Conservation (phyloP, 106 monocot genomes). For the Cymbidium sinense region DNA sequence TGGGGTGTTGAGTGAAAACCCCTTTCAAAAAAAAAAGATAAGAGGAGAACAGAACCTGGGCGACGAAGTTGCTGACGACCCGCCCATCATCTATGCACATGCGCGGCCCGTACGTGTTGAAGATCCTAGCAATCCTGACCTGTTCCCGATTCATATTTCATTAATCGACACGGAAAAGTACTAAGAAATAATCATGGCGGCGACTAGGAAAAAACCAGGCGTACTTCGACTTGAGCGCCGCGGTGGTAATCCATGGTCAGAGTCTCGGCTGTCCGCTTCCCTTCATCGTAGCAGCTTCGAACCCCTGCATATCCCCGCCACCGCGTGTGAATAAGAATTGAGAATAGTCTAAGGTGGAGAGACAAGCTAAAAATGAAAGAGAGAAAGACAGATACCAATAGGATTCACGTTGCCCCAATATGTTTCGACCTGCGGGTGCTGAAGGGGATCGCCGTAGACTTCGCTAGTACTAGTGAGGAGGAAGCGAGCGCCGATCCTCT, state of each 20-base stretch:
- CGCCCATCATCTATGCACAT: conserved; percentile 96
- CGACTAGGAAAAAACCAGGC: background rate
- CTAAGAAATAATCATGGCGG: background rate
- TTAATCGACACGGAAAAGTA: background rate
- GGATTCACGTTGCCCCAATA: conserved; percentile 99
- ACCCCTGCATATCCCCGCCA: conserved; percentile 40
- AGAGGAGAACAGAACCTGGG: conserved; percentile 44
- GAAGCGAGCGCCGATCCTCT: conserved; percentile 79
- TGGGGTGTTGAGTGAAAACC: too few species aligned
- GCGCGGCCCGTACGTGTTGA: conserved; percentile 93
- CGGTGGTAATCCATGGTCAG: conserved; percentile 97
- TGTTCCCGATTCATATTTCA: conserved; percentile 6
- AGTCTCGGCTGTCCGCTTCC: conserved; percentile 90
- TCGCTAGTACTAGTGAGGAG: conserved; percentile 95
- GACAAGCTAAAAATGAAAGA: background rate
- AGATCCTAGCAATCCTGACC: conserved; percentile 92
- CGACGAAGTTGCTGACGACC: conserved; percentile 90
- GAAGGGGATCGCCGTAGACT: conserved; percentile 88
- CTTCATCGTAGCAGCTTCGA: conserved; percentile 92
- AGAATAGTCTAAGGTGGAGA: background rate
- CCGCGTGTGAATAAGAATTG: background rate
- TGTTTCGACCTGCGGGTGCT: conserved; percentile 87
- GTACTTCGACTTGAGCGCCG: conserved; percentile 78
- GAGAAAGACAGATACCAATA: conserved; percentile 48
- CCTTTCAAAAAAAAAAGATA: too few species aligned